Percentiles rank a stretch among this genome's conserved stretches.
Conservation (phyloP, 1,139 yeast species). For the Debaryomycetaceae sp. region DNA sequence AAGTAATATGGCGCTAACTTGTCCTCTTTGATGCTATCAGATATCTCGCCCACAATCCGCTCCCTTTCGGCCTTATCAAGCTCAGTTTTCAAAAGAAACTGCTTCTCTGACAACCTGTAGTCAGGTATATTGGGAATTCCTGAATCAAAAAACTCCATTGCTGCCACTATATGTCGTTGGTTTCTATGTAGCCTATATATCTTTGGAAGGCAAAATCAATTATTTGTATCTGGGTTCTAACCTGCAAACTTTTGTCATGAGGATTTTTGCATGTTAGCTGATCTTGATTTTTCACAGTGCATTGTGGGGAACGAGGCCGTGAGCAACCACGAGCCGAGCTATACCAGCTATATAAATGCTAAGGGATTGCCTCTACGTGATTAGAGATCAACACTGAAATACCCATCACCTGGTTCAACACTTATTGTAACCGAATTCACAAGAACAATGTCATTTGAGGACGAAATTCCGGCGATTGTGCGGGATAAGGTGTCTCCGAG, state of each 20-base stretch:
- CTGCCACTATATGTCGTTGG: not conserved
- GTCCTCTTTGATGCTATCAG: constrained; percentile 53
- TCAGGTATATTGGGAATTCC: constrained; percentile 71
- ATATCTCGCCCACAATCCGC: constrained; percentile 44
- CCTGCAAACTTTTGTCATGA: not conserved
- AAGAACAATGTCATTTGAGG: constrained; percentile 26
- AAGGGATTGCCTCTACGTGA: not conserved
- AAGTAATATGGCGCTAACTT: constrained; percentile 84
- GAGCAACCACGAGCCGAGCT: not conserved
- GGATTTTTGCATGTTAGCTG: not conserved
- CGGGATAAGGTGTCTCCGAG: constrained; percentile 43
- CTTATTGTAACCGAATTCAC: not conserved
- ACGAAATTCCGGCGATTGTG: constrained; percentile 45
- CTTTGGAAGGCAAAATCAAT: not conserved
- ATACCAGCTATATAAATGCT: not conserved
- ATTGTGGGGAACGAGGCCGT: not conserved
- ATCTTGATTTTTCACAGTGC: not conserved
- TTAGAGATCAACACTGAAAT: not conserved
- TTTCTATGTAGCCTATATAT: not conserved
- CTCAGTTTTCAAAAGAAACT: constrained; percentile 55
- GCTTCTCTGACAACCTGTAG: constrained; percentile 71
- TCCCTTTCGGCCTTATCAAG: constrained; percentile 33
- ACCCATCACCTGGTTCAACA: too few relatives aligned
- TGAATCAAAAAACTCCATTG: constrained; percentile 35
- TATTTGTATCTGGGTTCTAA: not conserved